Evolutionary conservation across 1,284 basidiomycete species (phyloP), one percentile per base, ranked within the genome.

Genomic region (Caloboletus firmus): DNA sequence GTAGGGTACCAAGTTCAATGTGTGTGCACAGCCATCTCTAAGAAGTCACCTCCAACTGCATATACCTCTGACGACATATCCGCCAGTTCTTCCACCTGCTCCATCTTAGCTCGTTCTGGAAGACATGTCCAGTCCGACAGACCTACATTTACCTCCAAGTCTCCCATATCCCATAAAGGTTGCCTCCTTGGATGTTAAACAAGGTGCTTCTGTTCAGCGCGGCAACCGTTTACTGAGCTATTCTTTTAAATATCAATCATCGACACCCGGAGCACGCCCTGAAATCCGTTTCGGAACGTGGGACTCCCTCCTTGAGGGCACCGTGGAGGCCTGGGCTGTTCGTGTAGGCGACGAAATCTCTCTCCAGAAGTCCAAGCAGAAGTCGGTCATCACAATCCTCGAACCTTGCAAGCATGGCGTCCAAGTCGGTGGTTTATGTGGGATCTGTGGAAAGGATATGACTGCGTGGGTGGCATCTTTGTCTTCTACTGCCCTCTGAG

Each of bases 341-440:
- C 78, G 75, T 41, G 65, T 74, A 7, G 83, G 83, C 54, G 84
- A 87, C 60, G 76, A 80, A 50, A 73, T 91, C 50, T 79, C 82
- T n/a, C 66, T 73, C 45, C 75, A 78, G 52, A 78, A 70, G 60
- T 84, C 84, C 18, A 79, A 75, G 59, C 79, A 81, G 39, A 79
- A 74, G 52, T 78, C 87, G 2, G 80, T 84, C 50, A 72, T 93
- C 24, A 74, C 80, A 42, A 76, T 96, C 59, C 74, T 83, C 45
- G 93, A 96, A 70, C 89, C 91, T 18, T 99, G 95, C 76, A 93
- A 91, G 49, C 95, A 99, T 72, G 91, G 91, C 46, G 87, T 96
- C 61, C 95, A 98, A 72, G 79, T 96, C 55, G 86, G 87, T 36
- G 96, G 96, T 1, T 80, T 98, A 56, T 99, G 95, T 69, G 94